Conservation (phyloP, 164 flowering plant genomes). For the Taxillus chinensis region DNA sequence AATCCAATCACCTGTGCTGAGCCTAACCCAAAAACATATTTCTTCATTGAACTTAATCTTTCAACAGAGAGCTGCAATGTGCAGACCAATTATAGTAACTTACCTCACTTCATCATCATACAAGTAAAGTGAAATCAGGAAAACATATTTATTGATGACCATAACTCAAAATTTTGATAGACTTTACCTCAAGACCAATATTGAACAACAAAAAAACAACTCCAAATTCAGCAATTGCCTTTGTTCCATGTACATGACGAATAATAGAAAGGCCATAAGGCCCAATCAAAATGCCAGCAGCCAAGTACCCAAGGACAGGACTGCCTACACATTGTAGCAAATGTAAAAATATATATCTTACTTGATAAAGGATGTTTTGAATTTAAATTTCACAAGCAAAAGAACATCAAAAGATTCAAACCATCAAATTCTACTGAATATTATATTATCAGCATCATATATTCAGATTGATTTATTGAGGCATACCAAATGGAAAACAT, state of each 20-base stretch:
- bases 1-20: conserved; percentile 78
- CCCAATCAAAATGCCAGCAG: conserved; percentile 99
- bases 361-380: background rate
- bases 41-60: conserved; percentile 99
- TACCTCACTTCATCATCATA: background rate
- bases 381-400: too few relatives aligned
- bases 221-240: conserved; percentile 99
- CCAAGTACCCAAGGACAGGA: conserved; percentile 96
- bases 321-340: conserved; percentile 57
- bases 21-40: conserved; percentile 98
- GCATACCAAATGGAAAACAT: too few relatives aligned
- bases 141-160: background rate
- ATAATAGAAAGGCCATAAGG: conserved; percentile 98
- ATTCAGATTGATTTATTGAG: too few relatives aligned
- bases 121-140: background rate
- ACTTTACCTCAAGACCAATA: conserved; percentile 95
- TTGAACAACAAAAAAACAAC: conserved; percentile 96
- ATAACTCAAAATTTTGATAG: conserved; percentile 1
- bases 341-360: conserved; percentile 7
- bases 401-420: too few relatives aligned
- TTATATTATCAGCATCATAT: too few relatives aligned
- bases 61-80: conserved; percentile 94
- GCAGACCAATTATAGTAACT: conserved; percentile 6
- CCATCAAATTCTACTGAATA: too few relatives aligned
- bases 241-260: conserved; percentile 95